A percentile compares a stretch with the other conserved stretches of the same genome.
phyloP scores from a whole-genome alignment of 495 filamentous ascomycete genomes.

The Astrothelium macrocarpum region DNA sequence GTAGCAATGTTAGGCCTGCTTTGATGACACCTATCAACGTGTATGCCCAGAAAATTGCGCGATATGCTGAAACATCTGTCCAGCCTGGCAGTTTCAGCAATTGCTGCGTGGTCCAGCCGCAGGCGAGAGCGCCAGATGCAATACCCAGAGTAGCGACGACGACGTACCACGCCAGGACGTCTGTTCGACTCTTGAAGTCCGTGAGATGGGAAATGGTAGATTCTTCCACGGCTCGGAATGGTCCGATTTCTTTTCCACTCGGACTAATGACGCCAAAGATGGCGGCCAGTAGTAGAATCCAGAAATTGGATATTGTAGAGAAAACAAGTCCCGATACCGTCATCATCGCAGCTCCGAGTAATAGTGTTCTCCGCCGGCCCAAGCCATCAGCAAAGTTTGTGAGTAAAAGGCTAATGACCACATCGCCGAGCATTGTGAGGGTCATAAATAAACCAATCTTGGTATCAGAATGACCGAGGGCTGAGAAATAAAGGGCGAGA shows the following conservation, averaged over 20 bases:
- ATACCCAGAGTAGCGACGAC: conserved; percentile 55
- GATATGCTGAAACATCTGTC: conserved; percentile 52
- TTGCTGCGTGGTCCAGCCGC: conserved; percentile 54
- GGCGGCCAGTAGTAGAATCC: conserved; percentile 61
- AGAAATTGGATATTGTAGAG: conserved; percentile 58
- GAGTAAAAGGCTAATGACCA: conserved; percentile 62
- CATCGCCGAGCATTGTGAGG: conserved; percentile 71
- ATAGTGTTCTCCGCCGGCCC: conserved; percentile 60
- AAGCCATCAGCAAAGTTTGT: conserved; percentile 66
- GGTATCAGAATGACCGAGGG: conserved; percentile 55
- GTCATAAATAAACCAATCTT: conserved; percentile 85
- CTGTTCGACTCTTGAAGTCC: conserved; percentile 47
- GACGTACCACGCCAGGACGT: conserved; percentile 78
- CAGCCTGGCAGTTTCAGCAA: conserved; percentile 42
- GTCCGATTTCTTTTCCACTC: conserved; percentile 38
- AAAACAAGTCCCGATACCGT: conserved; percentile 57
- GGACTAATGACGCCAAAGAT: conserved; percentile 77
- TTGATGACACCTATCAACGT: conserved; percentile 59
- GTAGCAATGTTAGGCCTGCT: conserved; percentile 45
- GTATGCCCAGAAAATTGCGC: conserved; percentile 61
- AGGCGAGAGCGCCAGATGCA: conserved; percentile 53
- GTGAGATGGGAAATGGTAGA: conserved; percentile 69
- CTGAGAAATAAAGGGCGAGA: conserved; percentile 59
- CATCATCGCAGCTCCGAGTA: conserved; percentile 61
- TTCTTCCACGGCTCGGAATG: conserved; percentile 80